These are phyloP conservation scores for Hymenoscyphus albidus DNA, from an alignment of 2,329 filamentous ascomycete genomes.

Conservation along the genomic window DNA sequence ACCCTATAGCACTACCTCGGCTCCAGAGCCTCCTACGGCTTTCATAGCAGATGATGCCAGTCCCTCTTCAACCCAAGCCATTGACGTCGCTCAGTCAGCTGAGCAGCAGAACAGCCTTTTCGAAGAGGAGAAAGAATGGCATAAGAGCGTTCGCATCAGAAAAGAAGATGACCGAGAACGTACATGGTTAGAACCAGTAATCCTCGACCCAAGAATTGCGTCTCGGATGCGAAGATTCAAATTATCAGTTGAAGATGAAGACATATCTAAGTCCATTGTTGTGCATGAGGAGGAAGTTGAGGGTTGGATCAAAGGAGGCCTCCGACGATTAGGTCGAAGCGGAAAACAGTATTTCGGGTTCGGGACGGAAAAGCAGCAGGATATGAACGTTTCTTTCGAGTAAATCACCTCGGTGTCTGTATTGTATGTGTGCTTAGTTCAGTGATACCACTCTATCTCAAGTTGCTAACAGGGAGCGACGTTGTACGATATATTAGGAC, in stretches of 20 bases:
- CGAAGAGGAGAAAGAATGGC: conserved; percentile 77
- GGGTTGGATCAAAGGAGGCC: conserved; percentile 61
- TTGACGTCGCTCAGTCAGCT: conserved; percentile 27
- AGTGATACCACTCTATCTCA: conserved; percentile 4
- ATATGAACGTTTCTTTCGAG: conserved; percentile 1
- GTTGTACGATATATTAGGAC: not conserved
- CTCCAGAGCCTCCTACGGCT: conserved; percentile 35
- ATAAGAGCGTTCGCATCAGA: conserved; percentile 67
- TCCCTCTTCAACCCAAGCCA: conserved; percentile 10
- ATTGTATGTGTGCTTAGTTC: conserved; percentile 3
- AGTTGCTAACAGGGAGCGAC: not conserved
- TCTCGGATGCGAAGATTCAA: conserved; percentile 78
- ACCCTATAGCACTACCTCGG: conserved; percentile 41
- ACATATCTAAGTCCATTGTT: conserved; percentile 57
- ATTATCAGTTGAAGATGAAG: conserved; percentile 65
- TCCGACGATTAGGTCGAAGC: conserved; percentile 46
- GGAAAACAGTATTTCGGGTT: conserved; percentile 24
- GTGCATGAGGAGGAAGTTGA: conserved; percentile 66
- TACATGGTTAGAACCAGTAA: conserved; percentile 72
- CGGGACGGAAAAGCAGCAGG: conserved; percentile 22
- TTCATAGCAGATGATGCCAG: conserved; percentile 19
- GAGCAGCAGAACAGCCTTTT: conserved; percentile 65
- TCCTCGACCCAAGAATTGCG: conserved; percentile 71
- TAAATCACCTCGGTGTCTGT: not conserved
- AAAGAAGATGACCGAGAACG: conserved; percentile 56